Evolutionary conservation across 352 stramenopile species (phyloP).

Genomic region (Lagenidium giganteum): DNA sequence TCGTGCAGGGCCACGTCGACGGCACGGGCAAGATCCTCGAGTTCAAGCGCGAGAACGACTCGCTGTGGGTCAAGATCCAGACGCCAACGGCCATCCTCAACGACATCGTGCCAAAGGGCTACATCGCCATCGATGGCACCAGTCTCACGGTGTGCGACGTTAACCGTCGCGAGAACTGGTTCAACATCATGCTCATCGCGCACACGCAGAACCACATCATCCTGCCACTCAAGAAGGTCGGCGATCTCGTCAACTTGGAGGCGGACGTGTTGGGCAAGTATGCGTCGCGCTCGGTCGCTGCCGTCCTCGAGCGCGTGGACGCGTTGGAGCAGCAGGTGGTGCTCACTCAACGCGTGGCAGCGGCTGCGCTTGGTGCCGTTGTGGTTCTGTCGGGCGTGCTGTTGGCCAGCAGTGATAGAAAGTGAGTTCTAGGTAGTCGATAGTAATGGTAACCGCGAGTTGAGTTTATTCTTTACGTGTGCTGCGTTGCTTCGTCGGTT

Average conservation of each 20-base stretch:
- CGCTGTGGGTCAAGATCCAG: conserved; percentile 94
- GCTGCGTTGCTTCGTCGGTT: too few species aligned
- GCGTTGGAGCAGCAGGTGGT: conserved; percentile 46
- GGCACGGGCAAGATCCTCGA: conserved; percentile 88
- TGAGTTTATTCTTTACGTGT: too few species aligned
- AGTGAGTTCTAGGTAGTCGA: neutral
- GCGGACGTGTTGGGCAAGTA: conserved; percentile 92
- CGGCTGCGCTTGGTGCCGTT: conserved; percentile 21
- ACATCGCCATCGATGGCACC: conserved; percentile 98
- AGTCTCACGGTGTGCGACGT: conserved; percentile 96
- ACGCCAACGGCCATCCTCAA: conserved; percentile 75
- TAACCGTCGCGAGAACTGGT: conserved; percentile 83
- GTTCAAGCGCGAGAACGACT: conserved; percentile 92
- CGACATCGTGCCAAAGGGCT: conserved; percentile 92
- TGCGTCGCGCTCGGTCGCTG: conserved; percentile 68
- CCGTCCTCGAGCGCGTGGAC: conserved; percentile 54
- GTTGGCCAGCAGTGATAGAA: conserved; percentile 22
- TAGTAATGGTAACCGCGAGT: too few species aligned
- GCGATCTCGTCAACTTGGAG: conserved; percentile 90
- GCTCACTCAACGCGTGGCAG: conserved; percentile 29
- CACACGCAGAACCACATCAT: conserved; percentile 98
- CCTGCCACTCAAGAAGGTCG: conserved; percentile 89
- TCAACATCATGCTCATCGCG: conserved; percentile 98
- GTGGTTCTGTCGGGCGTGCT: conserved; percentile 16
- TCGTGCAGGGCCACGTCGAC: conserved; percentile 99